Conservation (phyloP, 2,329 filamentous ascomycete species). For the Apiospora kogelbergensis region DNA sequence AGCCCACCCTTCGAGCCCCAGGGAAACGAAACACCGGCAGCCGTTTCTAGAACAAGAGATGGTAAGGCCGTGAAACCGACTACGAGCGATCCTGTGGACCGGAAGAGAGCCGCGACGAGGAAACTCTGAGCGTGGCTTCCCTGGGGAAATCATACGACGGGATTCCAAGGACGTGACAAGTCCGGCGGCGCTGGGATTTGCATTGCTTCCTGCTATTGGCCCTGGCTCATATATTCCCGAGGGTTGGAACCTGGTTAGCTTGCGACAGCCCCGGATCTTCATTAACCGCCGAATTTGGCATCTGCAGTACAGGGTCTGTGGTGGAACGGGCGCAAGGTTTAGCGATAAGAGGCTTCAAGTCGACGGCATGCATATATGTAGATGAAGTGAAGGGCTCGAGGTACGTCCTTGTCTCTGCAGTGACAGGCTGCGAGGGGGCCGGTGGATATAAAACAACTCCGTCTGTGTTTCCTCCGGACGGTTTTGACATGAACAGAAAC, state of each 20-base stretch:
- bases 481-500: neutral
- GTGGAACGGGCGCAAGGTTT: neutral
- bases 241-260: neutral
- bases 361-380: neutral
- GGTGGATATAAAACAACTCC: neutral
- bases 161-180: neutral
- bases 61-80: neutral
- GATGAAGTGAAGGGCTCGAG: neutral
- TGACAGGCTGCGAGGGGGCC: neutral
- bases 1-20: neutral
- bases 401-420: neutral
- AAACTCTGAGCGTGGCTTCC: slow-evolving; percentile 1
- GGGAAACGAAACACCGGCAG: neutral
- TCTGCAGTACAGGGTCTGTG: neutral
- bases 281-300: slow-evolving; percentile 5
- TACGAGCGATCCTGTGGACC: slow-evolving; percentile 1
- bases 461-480: neutral
- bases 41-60: neutral
- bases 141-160: neutral
- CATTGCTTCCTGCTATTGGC: neutral
- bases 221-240: neutral
- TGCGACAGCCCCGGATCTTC: neutral
- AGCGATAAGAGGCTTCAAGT: neutral
- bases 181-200: neutral
- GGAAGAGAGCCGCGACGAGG: neutral